Percentiles rank a stretch among this genome's conserved stretches.
Conservation (phyloP, 441 rosid genomes). For the Adansonia madagascariensis region DNA sequence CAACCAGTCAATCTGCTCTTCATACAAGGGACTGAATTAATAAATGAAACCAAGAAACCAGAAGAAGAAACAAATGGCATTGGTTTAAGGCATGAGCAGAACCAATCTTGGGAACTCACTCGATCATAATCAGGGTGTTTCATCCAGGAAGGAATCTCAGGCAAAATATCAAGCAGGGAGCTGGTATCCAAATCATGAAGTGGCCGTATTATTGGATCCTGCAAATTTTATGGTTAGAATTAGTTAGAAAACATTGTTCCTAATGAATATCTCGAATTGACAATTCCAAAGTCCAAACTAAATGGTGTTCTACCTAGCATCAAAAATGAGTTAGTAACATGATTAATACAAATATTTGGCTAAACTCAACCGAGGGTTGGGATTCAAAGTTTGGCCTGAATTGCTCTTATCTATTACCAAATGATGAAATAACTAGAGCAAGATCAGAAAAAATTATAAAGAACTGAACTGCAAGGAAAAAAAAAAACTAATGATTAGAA, state of each 20-base stretch:
- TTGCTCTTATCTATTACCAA: not conserved
- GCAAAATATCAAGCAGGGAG: constrained; percentile 39
- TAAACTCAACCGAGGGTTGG: not conserved
- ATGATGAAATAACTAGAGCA: not conserved
- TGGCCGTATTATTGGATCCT: constrained; percentile 40
- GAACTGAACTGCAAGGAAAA: not conserved
- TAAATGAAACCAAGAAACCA: not conserved
- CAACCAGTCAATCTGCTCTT: constrained; percentile 46
- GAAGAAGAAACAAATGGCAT: not conserved
- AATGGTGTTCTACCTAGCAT: not conserved
- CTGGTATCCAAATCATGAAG: constrained; percentile 36
- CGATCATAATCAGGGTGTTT: constrained; percentile 38
- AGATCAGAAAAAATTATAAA: not conserved
- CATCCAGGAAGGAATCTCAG: constrained; percentile 50
- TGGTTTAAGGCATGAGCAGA: not conserved
- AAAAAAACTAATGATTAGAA: not conserved
- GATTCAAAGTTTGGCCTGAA: not conserved
- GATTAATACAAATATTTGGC: not conserved
- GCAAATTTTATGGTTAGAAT: not conserved
- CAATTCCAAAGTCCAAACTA: not conserved
- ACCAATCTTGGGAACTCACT: not conserved
- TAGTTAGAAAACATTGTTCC: too few relatives aligned
- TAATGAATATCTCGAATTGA: not conserved
- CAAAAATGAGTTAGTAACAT: not conserved
- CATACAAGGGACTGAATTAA: not conserved